Conservation (phyloP, 129 eudicot genomes). For the Smallanthus sonchifolius region DNA sequence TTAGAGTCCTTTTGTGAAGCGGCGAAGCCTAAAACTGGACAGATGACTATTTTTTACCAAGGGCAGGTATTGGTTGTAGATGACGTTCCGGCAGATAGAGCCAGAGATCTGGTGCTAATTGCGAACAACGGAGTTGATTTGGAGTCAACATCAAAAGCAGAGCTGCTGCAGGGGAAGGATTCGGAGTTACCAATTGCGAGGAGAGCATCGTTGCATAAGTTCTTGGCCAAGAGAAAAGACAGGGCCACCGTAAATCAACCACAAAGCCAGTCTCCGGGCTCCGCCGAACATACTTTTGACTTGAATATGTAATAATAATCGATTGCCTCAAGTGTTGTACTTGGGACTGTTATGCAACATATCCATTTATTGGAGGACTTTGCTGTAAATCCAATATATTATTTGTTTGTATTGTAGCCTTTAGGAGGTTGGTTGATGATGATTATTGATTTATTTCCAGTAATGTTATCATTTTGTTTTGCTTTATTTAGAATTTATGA, state of each 20-base stretch:
- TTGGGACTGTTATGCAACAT: no score
- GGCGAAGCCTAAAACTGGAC: slow-evolving; percentile 33
- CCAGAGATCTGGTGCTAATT: slow-evolving; percentile 38
- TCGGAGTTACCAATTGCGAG: slow-evolving; percentile 75
- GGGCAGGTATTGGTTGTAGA: slow-evolving; percentile 61
- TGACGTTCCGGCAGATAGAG: slow-evolving; percentile 54
- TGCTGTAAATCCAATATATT: no score
- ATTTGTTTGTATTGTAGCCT: no score
- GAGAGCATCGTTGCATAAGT: slow-evolving; percentile 67
- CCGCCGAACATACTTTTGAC: slow-evolving; percentile 31
- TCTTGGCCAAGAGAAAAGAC: slow-evolving; percentile 71
- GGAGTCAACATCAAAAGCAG: slow-evolving; percentile 8
- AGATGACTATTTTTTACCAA: slow-evolving; percentile 68
- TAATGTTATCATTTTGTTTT: no score
- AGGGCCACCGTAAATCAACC: slow-evolving; percentile 39
- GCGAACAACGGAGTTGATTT: slow-evolving; percentile 27
- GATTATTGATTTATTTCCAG: no score
- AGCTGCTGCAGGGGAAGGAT: slow-evolving; percentile 6
- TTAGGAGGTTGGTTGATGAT: no score
- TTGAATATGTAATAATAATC: slow-evolving; percentile 34
- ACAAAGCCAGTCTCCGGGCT: slow-evolving; percentile 11
- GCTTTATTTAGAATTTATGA: no score
- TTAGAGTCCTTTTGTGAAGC: slow-evolving; percentile 13
- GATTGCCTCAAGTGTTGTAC: background rate
- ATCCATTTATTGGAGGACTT: no score